Evolutionary conservation across 2,329 filamentous ascomycete genomes (phyloP).

Genomic region (Metarhizium humberi): DNA sequence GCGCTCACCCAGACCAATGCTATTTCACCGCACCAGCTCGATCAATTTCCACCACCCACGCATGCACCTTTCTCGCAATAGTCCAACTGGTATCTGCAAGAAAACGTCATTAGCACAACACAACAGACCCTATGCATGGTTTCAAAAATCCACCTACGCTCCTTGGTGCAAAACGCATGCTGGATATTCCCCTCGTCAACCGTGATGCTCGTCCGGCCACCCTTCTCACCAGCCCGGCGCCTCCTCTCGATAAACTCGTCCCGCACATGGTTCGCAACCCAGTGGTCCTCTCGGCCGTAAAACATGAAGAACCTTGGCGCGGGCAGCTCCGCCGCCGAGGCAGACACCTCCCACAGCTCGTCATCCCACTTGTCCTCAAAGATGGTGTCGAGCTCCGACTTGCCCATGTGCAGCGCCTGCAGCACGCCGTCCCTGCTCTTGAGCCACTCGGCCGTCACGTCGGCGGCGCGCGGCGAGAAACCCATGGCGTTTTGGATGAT

Average conservation of each 20-base stretch:
- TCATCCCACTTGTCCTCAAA: constrained; percentile 49
- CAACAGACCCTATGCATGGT: neutral
- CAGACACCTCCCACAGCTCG: constrained; percentile 43
- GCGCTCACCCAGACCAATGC: neutral
- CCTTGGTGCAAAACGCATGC: constrained; percentile 48
- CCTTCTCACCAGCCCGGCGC: constrained; percentile 21
- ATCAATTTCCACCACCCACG: constrained; percentile 21
- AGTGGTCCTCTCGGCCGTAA: constrained; percentile 26
- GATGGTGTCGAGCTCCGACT: constrained; percentile 52
- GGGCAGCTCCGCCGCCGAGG: constrained; percentile 8
- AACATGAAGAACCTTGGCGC: neutral
- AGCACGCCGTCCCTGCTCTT: constrained; percentile 47
- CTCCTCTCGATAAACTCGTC: constrained; percentile 40
- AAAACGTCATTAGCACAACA: constrained; percentile 2
- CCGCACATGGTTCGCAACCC: constrained; percentile 48
- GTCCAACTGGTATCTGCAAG: constrained; percentile 17
- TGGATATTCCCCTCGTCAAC: constrained; percentile 47
- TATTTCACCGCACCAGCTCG: neutral
- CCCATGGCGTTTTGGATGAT: constrained; percentile 34
- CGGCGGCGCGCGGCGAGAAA: constrained; percentile 39
- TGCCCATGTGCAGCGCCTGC: constrained; percentile 49
- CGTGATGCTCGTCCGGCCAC: constrained; percentile 35
- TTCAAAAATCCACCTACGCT: constrained; percentile 19
- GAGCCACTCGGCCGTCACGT: constrained; percentile 43
- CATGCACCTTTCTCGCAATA: constrained; percentile 19